These are phyloP conservation scores for Haplosporangium gracile DNA, from an alignment of 192 early-diverging fungal genomes.

Conservation along the genomic window DNA sequence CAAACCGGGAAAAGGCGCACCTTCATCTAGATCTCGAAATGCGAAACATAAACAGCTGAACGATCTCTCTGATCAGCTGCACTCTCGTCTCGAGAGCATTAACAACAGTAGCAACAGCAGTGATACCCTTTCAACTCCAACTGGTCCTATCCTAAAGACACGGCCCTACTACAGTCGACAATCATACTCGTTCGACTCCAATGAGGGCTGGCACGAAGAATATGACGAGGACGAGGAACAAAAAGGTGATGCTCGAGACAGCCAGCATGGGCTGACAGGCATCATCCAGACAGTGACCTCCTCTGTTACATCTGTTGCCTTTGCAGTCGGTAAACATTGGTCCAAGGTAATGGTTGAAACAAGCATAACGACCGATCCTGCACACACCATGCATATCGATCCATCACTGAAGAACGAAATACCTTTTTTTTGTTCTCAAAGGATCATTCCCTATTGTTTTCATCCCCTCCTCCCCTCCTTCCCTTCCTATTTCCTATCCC, in stretches of 20 bases:
- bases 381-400: background rate
- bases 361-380: background rate
- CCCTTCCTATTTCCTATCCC: background rate
- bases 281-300: constrained; percentile 42
- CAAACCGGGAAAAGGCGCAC: background rate
- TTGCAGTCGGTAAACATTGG: constrained; percentile 60
- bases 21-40: background rate
- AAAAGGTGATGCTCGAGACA: background rate
- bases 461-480: background rate
- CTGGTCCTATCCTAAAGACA: background rate
- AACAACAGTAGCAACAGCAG: background rate
- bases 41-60: background rate
- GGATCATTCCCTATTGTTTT: background rate
- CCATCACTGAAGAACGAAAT: too few relatives aligned
- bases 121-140: background rate
- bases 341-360: constrained; percentile 48
- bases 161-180: constrained; percentile 26
- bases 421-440: background rate
- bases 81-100: constrained; percentile 28
- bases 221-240: constrained; percentile 25
- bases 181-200: constrained; percentile 37
- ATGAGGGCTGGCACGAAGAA: constrained; percentile 33
- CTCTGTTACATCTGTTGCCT: constrained; percentile 48
- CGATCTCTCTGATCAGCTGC: constrained; percentile 36
- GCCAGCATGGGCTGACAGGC: background rate